Evolutionary conservation across 805 yeast genomes (phyloP).

Genomic region (Metschnikowia santaceciliae): DNA sequence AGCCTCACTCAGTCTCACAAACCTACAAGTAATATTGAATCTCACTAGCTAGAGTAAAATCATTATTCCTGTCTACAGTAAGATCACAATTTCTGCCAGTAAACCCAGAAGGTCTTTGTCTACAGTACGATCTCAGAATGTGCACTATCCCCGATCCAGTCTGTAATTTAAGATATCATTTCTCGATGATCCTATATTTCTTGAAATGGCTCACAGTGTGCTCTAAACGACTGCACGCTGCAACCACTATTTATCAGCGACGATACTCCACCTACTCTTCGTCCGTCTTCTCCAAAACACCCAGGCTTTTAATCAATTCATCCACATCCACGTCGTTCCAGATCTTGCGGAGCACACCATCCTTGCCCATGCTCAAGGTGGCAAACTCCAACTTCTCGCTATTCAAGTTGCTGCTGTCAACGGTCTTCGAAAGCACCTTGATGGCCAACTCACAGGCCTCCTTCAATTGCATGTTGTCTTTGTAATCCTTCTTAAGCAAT

Average conservation of each 20-base stretch:
- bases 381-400: slow-evolving; percentile 93
- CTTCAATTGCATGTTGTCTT: slow-evolving; percentile 65
- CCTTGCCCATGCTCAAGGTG: slow-evolving; percentile 55
- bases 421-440: slow-evolving; percentile 88
- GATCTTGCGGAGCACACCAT: slow-evolving; percentile 60
- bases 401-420: slow-evolving; percentile 81
- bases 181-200: not conserved
- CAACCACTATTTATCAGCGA: not conserved
- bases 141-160: too few species aligned
- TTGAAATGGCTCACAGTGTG: not conserved
- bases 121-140: too few species aligned
- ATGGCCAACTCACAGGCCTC: slow-evolving; percentile 87
- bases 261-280: slow-evolving; percentile 13
- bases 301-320: slow-evolving; percentile 63
- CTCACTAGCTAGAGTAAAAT: too few species aligned
- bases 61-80: too few species aligned
- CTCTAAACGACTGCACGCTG: not conserved
- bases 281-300: slow-evolving; percentile 48
- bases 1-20: not conserved
- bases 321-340: slow-evolving; percentile 82
- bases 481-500: slow-evolving; percentile 88
- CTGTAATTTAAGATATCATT: too few species aligned
- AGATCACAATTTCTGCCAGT: not conserved
- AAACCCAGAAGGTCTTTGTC: not conserved
- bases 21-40: too few species aligned